Conservation (phyloP, 768 basidiomycete genomes). For the Russula griseocarnosa region DNA sequence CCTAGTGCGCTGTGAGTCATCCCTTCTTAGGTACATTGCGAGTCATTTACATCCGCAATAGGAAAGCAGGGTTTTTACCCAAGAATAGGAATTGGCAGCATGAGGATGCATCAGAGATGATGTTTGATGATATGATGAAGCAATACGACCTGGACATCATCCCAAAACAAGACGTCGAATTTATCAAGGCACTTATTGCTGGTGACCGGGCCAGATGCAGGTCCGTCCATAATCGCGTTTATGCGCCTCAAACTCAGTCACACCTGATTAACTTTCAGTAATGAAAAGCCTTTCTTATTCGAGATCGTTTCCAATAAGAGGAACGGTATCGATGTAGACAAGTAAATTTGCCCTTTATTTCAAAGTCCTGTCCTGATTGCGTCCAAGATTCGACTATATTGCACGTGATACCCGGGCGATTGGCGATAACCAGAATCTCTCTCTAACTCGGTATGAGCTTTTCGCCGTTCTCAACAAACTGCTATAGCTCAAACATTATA, state of each 20-base stretch:
- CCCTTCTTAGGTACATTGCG: not conserved
- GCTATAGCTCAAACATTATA: conserved; percentile 31
- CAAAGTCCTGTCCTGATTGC: not conserved
- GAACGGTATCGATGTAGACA: conserved; percentile 85
- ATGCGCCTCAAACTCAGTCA: not conserved
- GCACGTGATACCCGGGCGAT: conserved; percentile 68
- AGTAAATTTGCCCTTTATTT: conserved; percentile 41
- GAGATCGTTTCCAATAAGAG: conserved; percentile 80
- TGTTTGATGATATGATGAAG: conserved; percentile 66
- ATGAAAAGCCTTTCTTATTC: conserved; percentile 70
- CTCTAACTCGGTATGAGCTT: conserved; percentile 41
- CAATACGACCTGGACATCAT: conserved; percentile 55
- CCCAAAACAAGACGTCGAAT: conserved; percentile 44
- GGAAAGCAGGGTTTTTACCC: conserved; percentile 9
- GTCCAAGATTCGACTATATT: conserved; percentile 73
- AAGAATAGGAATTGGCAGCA: conserved; percentile 59
- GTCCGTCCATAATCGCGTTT: conserved; percentile 43
- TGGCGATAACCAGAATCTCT: conserved; percentile 56
- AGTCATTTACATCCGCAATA: not conserved
- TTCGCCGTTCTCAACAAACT: not conserved
- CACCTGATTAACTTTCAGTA: not conserved
- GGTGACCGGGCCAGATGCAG: conserved; percentile 51
- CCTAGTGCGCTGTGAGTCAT: conserved; percentile 56
- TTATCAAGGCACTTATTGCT: conserved; percentile 76
- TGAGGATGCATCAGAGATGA: conserved; percentile 76